A percentile compares a stretch with the other conserved stretches of the same genome.
Conservation (phyloP, 2,329 filamentous ascomycete species). For the Metarhizium robertsii region DNA sequence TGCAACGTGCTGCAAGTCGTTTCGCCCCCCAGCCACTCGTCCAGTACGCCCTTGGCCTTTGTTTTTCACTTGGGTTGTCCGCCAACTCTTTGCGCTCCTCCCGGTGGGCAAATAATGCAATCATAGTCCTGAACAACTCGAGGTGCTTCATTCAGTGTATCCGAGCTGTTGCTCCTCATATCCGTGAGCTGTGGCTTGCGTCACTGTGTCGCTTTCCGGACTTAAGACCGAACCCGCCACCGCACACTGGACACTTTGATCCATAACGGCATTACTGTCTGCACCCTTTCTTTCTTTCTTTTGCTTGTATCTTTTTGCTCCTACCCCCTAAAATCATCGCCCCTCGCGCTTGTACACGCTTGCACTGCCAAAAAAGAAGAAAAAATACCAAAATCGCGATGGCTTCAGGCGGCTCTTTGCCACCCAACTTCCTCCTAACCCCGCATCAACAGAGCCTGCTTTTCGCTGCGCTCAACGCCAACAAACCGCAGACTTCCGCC, state of each 20-base stretch:
- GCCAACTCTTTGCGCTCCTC: no score
- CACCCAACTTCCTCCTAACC: conserved; percentile 57
- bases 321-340: no score
- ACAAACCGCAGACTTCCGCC: conserved; percentile 33
- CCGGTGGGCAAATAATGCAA: no score
- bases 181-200: background rate
- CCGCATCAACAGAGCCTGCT: conserved; percentile 69
- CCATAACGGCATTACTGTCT: background rate
- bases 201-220: background rate
- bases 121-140: no score
- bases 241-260: background rate
- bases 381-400: conserved; percentile 21
- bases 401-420: conserved; percentile 38
- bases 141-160: background rate
- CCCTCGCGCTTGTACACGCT: no score
- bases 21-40: conserved; percentile 1
- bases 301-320: no score
- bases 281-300: no score
- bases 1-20: background rate
- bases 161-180: background rate
- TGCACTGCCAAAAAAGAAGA: no score
- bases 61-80: no score
- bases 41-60: background rate
- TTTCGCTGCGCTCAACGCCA: conserved; percentile 67
- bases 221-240: conserved; percentile 1